phyloP scores from a whole-genome alignment of 225 moss, liverwort and hornwort genomes.

The Sphagnum contortum region DNA sequence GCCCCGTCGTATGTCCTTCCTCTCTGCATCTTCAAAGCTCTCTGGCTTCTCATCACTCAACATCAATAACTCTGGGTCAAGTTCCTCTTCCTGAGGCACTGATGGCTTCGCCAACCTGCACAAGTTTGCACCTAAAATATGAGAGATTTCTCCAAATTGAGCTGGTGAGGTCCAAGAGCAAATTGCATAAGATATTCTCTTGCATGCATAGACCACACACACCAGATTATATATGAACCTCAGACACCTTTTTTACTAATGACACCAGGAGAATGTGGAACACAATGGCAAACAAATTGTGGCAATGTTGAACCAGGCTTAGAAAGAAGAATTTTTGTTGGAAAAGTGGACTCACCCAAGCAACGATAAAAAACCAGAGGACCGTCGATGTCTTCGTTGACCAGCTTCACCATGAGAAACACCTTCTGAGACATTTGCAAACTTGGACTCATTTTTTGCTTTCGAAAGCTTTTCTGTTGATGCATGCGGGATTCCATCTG shows the following conservation, averaged over 20 bases:
- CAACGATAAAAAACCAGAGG: constrained; percentile 43
- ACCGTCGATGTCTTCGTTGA: constrained; percentile 31
- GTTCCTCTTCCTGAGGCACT: constrained; percentile 17
- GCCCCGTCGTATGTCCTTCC: constrained; percentile 73
- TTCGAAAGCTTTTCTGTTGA: constrained; percentile 21
- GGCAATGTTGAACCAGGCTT: too few species aligned
- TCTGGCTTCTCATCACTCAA: constrained; percentile 36
- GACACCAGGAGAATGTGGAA: too few species aligned
- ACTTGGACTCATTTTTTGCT: constrained; percentile 21
- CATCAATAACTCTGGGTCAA: constrained; percentile 21
- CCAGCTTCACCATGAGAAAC: constrained; percentile 1
- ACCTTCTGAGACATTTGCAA: constrained; percentile 9
- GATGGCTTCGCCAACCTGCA: constrained; percentile 32
- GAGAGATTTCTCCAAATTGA: too few species aligned
- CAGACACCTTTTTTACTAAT: too few species aligned
- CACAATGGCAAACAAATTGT: too few species aligned
- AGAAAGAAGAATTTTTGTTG: too few species aligned
- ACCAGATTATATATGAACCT: too few species aligned
- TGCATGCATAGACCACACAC: too few species aligned
- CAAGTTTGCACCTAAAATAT: too few species aligned
- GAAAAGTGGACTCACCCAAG: constrained; percentile 21
- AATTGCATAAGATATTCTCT: too few species aligned
- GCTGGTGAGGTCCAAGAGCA: too few species aligned
- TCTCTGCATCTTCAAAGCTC: constrained; percentile 63
- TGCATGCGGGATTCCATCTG: constrained; percentile 6